Conservation (phyloP, 169 alveolate genomes). For the Theileria orientalis region DNA sequence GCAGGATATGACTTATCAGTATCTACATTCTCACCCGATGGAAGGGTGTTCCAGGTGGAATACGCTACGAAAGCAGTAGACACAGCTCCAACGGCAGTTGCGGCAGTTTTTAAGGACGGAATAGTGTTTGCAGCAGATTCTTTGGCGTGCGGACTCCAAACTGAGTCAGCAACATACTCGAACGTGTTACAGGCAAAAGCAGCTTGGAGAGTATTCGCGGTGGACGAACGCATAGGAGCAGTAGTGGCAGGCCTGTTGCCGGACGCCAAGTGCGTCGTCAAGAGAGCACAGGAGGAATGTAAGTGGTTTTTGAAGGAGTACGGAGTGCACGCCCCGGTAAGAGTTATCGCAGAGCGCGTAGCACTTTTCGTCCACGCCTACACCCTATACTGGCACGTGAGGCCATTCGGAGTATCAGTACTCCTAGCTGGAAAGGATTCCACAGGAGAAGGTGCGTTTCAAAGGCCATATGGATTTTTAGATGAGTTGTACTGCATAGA, state of each 20-base stretch:
- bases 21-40: slow-evolving; percentile 95
- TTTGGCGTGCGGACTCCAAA: slow-evolving; percentile 40
- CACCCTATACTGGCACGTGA: slow-evolving; percentile 86
- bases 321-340: slow-evolving; percentile 86
- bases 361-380: slow-evolving; percentile 88
- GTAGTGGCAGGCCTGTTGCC: slow-evolving; percentile 90
- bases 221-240: slow-evolving; percentile 81
- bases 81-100: slow-evolving; percentile 86
- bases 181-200: slow-evolving; percentile 66
- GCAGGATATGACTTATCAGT: slow-evolving; percentile 92
- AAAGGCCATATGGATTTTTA: slow-evolving; percentile 20
- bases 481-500: slow-evolving; percentile 86
- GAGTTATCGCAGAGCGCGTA: slow-evolving; percentile 89
- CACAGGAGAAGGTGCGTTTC: slow-evolving; percentile 65
- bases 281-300: slow-evolving; percentile 89
- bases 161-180: slow-evolving; percentile 29
- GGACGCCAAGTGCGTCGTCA: slow-evolving; percentile 88
- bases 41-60: slow-evolving; percentile 93
- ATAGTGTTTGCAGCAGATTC: slow-evolving; percentile 83
- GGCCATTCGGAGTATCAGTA: slow-evolving; percentile 93
- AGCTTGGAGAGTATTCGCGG: slow-evolving; percentile 84
- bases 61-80: slow-evolving; percentile 93
- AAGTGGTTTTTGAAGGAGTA: slow-evolving; percentile 79
- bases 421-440: slow-evolving; percentile 83
- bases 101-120: slow-evolving; percentile 90